Evolutionary conservation across 306 rosid species (phyloP), one percentile per base, ranked within the genome.

Genomic region (Echinosophora koreensis): DNA sequence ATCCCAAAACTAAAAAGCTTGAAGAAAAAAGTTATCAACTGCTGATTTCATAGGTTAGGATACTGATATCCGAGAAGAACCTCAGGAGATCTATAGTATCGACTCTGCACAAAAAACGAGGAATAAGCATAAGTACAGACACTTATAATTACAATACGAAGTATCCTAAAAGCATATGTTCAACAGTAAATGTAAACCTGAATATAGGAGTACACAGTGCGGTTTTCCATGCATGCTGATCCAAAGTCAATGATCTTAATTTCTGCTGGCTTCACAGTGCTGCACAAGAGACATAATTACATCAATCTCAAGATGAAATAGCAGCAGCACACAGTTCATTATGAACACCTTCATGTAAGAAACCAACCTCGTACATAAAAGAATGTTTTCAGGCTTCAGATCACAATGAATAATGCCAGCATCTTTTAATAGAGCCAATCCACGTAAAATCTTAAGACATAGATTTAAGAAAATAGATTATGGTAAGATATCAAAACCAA

Each of bases 11-110:
- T 13, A 60, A 76, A 57, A 50, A 69, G 14, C 69, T 51, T 60
- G 65, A 42, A 47, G 63, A 59, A 58, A 51, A 69, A 35, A 49
- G 17, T 28, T 35, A 17, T 50, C 34, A 76, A 46, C 63, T 49
- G 76, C 22, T 71, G 37, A 80, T 58, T 71, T 80, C 85, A 80
- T 59, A 71, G 58, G 9, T 46, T 81, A 91, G 98, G 99, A 96
- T 96, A 96, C 99, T 92, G 97, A 86, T 96, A 91, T 57, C 99
- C 99, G 74, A 96, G 99, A 77, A 96, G 96, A 81, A 96, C 99
- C 87, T 96, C 99, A 32, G 99, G 99, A 73, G 99, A 92, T 60
- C 99, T 89, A 73, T 96, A 96, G 83, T 96, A 96, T 41, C 99
- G 99, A 81, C 98, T 92, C 99, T 96, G 96, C 93, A 87, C 58